Conservation (phyloP, 352 stramenopile genomes). For the Lagenidium giganteum region DNA sequence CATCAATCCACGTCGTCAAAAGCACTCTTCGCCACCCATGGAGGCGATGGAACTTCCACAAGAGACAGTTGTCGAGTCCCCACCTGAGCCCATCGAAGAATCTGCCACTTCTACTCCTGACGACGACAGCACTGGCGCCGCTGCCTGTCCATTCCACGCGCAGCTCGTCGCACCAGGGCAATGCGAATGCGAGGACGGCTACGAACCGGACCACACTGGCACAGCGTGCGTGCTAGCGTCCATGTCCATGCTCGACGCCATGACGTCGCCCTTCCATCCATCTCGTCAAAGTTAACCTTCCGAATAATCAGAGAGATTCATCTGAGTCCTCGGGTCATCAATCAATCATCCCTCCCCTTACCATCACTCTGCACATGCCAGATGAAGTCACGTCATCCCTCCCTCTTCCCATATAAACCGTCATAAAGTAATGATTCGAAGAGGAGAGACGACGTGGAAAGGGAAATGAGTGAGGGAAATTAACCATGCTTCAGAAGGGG, state of each 20-base stretch:
- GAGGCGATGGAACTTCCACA: too few species aligned
- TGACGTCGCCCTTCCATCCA: neutral
- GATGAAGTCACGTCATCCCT: too few species aligned
- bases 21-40: too few species aligned
- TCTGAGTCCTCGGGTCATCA: neutral
- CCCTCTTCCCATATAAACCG: too few species aligned
- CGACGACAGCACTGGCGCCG: neutral
- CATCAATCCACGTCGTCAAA: slow-evolving; percentile 30
- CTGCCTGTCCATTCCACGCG: slow-evolving; percentile 30
- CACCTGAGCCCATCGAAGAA: neutral
- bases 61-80: neutral
- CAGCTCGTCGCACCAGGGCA: slow-evolving; percentile 19
- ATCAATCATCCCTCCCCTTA: neutral
- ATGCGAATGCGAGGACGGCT: slow-evolving; percentile 41
- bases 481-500: neutral
- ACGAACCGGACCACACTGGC: slow-evolving; percentile 20
- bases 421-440: too few species aligned
- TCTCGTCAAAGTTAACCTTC: neutral
- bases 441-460: too few species aligned
- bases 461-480: too few species aligned
- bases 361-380: neutral
- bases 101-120: slow-evolving; percentile 2
- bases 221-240: slow-evolving; percentile 23
- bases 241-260: slow-evolving; percentile 3
- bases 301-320: neutral